phyloP scores from a whole-genome alignment of 352 stramenopile genomes.

The Pythium catenulatum region DNA sequence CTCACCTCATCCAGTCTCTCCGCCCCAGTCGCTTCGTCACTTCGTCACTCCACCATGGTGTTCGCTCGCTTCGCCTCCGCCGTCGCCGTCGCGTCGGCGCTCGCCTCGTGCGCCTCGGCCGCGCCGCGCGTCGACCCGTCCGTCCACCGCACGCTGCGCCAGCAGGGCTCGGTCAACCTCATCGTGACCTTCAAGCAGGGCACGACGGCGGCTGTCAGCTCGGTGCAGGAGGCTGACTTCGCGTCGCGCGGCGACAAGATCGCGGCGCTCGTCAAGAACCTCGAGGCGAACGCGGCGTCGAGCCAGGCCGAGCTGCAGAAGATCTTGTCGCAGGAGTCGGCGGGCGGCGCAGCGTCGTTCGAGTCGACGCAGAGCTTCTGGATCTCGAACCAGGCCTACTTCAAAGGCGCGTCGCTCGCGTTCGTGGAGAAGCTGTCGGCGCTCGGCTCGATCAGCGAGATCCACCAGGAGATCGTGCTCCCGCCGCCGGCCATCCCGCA shows the following conservation, averaged over 20 bases:
- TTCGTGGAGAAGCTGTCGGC: slow-evolving; percentile 36
- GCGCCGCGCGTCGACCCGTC: slow-evolving; percentile 31
- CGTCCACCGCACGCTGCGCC: slow-evolving; percentile 61
- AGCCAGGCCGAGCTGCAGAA: slow-evolving; percentile 1
- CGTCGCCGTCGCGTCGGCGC: not conserved
- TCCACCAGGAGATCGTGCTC: slow-evolving; percentile 4
- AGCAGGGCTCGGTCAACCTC: slow-evolving; percentile 64
- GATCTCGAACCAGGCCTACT: slow-evolving; percentile 61
- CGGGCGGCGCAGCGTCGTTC: slow-evolving; percentile 46
- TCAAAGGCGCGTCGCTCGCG: slow-evolving; percentile 44
- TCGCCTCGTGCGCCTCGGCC: not conserved
- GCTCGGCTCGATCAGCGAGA: not conserved
- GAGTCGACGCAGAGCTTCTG: slow-evolving; percentile 48
- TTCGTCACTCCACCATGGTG: not conserved
- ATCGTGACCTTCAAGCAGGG: slow-evolving; percentile 61
- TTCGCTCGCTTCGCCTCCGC: not conserved
- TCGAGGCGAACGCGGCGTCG: not conserved
- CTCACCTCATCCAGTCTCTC: too few species aligned
- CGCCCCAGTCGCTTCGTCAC: too few species aligned
- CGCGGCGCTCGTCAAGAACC: not conserved
- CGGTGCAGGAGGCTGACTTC: slow-evolving; percentile 43
- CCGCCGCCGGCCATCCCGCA: not conserved
- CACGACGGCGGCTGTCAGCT: not conserved
- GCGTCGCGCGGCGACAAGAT: slow-evolving; percentile 49
- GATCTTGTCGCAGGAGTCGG: slow-evolving; percentile 32